phyloP scores from a whole-genome alignment of 31 red algal genomes.

The Bonnemaisonia californica region DNA sequence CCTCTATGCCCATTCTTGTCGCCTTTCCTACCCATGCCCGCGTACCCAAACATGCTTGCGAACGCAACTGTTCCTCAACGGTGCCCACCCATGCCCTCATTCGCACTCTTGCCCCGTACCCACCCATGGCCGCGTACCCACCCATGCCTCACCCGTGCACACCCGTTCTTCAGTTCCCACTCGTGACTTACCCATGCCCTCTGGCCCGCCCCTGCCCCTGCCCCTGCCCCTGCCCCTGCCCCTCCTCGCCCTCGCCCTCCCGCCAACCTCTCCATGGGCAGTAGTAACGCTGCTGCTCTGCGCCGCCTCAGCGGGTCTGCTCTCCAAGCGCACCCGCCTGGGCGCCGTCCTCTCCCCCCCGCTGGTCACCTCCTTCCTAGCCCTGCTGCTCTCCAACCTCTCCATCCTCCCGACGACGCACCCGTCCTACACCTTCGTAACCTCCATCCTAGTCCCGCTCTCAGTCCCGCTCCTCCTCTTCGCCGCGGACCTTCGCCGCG shows the following conservation, averaged over 20 bases:
- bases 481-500: slow-evolving; percentile 78
- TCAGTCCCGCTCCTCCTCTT: slow-evolving; percentile 81
- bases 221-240: not conserved
- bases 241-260: slow-evolving; percentile 7
- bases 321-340: slow-evolving; percentile 41
- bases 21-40: no score
- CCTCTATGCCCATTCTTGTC: no score
- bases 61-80: no score
- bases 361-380: slow-evolving; percentile 60
- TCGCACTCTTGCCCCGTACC: not conserved
- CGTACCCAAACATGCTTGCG: not conserved
- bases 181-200: not conserved
- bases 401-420: slow-evolving; percentile 53
- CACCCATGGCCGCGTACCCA: not conserved
- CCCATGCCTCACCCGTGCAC: not conserved
- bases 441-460: slow-evolving; percentile 61
- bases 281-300: slow-evolving; percentile 12
- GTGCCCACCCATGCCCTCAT: not conserved
- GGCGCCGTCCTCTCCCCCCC: slow-evolving; percentile 75
- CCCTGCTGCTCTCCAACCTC: slow-evolving; percentile 51
- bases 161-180: not conserved
- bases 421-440: slow-evolving; percentile 55
- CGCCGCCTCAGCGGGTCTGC: slow-evolving; percentile 63
- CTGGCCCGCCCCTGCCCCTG: not conserved
- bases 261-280: slow-evolving; percentile 21